A percentile compares a stretch with the other conserved stretches of the same genome.
These are phyloP conservation scores for Cronartium ribicola DNA, from an alignment of 1,284 basidiomycete genomes.

Conservation along the genomic window DNA sequence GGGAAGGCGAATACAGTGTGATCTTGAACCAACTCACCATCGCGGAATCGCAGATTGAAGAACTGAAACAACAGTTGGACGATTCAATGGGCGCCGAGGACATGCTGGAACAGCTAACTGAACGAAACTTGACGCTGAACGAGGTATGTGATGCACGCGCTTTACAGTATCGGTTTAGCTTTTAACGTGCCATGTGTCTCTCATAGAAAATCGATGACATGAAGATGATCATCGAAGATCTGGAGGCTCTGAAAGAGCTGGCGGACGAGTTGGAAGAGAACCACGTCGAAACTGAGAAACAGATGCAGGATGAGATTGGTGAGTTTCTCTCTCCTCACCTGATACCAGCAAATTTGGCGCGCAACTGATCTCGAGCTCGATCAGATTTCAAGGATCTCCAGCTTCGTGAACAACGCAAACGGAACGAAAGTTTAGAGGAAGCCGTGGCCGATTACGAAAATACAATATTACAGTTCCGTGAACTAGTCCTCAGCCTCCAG, in stretches of 20 bases:
- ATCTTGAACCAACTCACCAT: constrained; percentile 72
- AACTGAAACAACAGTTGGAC: constrained; percentile 89
- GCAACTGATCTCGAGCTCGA: background rate
- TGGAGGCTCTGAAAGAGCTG: constrained; percentile 90
- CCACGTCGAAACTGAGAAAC: constrained; percentile 88
- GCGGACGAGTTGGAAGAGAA: constrained; percentile 97
- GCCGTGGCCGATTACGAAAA: constrained; percentile 74
- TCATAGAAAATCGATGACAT: constrained; percentile 89
- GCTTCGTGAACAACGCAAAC: constrained; percentile 64
- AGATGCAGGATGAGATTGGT: constrained; percentile 85
- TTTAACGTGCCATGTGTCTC: constrained; percentile 38
- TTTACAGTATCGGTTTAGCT: background rate
- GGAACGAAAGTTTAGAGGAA: constrained; percentile 68
- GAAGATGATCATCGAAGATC: constrained; percentile 87
- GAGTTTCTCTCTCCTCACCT: constrained; percentile 45
- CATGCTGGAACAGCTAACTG: constrained; percentile 89
- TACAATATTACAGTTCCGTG: constrained; percentile 84
- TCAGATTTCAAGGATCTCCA: constrained; percentile 68
- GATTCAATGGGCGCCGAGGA: constrained; percentile 93
- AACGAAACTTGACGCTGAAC: constrained; percentile 82
- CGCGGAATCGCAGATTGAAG: constrained; percentile 83
- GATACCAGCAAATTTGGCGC: constrained; percentile 44
- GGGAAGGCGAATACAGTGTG: constrained; percentile 71
- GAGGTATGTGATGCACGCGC: constrained; percentile 59
- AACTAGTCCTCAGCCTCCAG: constrained; percentile 77